Evolutionary conservation across 495 filamentous ascomycete genomes (phyloP).

Genomic region (Annulohypoxylon stygium): DNA sequence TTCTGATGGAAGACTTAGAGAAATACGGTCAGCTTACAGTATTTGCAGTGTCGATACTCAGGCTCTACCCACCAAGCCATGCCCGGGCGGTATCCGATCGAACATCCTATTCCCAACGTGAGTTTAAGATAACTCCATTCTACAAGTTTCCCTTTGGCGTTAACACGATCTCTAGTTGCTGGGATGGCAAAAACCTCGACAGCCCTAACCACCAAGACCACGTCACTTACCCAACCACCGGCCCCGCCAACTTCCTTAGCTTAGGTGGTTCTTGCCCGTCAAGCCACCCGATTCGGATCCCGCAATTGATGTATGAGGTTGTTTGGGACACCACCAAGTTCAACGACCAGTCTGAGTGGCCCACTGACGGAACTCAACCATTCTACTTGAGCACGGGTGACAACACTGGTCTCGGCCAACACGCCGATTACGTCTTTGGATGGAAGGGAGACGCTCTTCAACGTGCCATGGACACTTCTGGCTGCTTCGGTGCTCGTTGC

Average conservation of each 20-base stretch:
- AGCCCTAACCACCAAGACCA: slow-evolving; percentile 66
- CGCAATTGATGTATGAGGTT: slow-evolving; percentile 66
- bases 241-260: slow-evolving; percentile 63
- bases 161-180: slow-evolving; percentile 56
- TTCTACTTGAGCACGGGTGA: slow-evolving; percentile 63
- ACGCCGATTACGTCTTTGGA: slow-evolving; percentile 66
- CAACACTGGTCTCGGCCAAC: slow-evolving; percentile 60
- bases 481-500: slow-evolving; percentile 59
- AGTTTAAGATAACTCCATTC: slow-evolving; percentile 8
- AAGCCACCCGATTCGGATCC: slow-evolving; percentile 62
- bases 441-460: slow-evolving; percentile 63
- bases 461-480: slow-evolving; percentile 61
- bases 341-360: slow-evolving; percentile 61
- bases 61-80: slow-evolving; percentile 56
- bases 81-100: slow-evolving; percentile 63
- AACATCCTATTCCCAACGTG: slow-evolving; percentile 68
- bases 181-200: slow-evolving; percentile 68
- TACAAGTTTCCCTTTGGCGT: neutral
- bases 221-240: slow-evolving; percentile 59
- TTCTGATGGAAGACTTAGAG: neutral
- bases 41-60: slow-evolving; percentile 55
- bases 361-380: slow-evolving; percentile 61
- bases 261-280: slow-evolving; percentile 61
- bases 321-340: slow-evolving; percentile 65
- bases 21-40: slow-evolving; percentile 21